These are phyloP conservation scores for Skeletonema grethae DNA, from an alignment of 108 stramenopile genomes.

Conservation along the genomic window DNA sequence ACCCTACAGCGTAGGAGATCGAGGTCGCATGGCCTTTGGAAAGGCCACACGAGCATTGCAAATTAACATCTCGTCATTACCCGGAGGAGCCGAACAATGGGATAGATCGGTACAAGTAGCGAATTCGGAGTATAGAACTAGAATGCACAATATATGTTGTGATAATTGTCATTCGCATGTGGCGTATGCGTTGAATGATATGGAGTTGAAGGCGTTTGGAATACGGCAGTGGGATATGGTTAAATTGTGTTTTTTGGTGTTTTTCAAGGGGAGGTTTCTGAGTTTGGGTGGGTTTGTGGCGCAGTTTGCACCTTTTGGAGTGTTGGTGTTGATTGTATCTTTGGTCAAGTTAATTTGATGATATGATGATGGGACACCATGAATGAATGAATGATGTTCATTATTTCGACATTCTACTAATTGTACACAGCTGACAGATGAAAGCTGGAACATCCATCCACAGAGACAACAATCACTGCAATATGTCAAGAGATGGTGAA, in stretches of 20 bases:
- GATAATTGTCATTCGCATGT: constrained; percentile 99
- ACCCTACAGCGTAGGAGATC: constrained; percentile 88
- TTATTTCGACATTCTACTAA: background rate
- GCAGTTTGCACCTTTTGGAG: constrained; percentile 71
- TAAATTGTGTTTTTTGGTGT: constrained; percentile 86
- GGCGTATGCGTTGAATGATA: constrained; percentile 85
- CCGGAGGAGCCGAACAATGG: constrained; percentile 68
- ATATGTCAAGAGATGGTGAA: constrained; percentile 7
- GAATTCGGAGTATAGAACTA: constrained; percentile 76
- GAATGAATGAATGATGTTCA: no score
- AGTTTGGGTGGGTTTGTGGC: constrained; percentile 51
- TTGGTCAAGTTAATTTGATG: constrained; percentile 36
- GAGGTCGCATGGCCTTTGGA: constrained; percentile 76
- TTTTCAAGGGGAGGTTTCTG: constrained; percentile 84
- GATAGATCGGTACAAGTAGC: constrained; percentile 87
- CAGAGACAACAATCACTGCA: background rate
- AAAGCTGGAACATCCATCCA: background rate
- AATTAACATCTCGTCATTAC: constrained; percentile 42
- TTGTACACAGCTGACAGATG: background rate
- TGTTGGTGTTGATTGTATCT: constrained; percentile 46
- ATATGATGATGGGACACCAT: background rate
- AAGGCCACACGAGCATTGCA: constrained; percentile 63
- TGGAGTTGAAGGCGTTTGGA: constrained; percentile 68
- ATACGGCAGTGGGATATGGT: constrained; percentile 93
- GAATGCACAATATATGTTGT: constrained; percentile 97